Conservation (phyloP, 2,329 filamentous ascomycete species). For the Colletotrichum chrysophilum region DNA sequence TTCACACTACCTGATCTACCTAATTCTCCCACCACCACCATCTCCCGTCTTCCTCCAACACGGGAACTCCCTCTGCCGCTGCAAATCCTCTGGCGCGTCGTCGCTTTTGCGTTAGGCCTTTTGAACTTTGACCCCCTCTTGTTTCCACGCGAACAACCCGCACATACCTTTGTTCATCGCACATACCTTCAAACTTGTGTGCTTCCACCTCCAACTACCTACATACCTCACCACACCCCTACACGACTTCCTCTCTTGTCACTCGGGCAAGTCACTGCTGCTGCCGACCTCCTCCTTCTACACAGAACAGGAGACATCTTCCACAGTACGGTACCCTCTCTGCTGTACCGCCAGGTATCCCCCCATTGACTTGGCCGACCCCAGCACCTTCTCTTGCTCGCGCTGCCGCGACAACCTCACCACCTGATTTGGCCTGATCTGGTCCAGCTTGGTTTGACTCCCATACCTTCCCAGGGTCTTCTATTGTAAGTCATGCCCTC, state of each 20-base stretch:
- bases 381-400: background rate
- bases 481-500: conserved; percentile 2
- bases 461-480: background rate
- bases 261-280: background rate
- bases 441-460: background rate
- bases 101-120: background rate
- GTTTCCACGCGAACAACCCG: conserved; percentile 9
- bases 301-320: background rate
- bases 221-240: background rate
- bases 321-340: background rate
- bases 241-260: background rate
- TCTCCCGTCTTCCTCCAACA: background rate
- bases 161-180: background rate
- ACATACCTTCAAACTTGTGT: background rate
- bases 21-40: background rate
- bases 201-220: background rate
- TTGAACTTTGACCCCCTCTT: background rate
- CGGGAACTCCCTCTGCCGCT: background rate
- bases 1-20: background rate
- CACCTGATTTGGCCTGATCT: background rate
- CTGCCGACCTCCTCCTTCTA: background rate
- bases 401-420: conserved; percentile 9
- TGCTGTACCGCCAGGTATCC: background rate
- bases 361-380: background rate
- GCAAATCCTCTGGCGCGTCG: background rate